Percentiles rank a stretch among this genome's conserved stretches.
These are phyloP conservation scores for Coemansia sp. DNA, from an alignment of 192 early-diverging fungal species.

Conservation along the genomic window DNA sequence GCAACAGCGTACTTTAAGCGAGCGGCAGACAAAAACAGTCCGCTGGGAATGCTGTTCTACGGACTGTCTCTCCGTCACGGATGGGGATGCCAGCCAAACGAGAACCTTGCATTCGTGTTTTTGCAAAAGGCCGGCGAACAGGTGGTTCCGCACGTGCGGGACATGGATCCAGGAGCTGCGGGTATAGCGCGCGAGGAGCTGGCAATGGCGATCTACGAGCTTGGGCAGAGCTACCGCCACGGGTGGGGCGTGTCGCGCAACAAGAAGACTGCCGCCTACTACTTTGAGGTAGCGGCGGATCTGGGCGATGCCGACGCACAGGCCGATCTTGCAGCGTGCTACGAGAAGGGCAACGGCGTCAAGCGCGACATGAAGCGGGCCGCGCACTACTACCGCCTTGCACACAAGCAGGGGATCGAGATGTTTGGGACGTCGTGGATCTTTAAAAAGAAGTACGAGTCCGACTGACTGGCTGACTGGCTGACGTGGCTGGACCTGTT, in stretches of 20 bases:
- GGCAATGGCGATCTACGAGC: conserved; percentile 76
- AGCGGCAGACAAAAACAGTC: conserved; percentile 64
- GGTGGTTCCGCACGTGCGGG: conserved; percentile 64
- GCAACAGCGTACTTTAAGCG: conserved; percentile 71
- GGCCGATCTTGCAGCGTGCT: conserved; percentile 73
- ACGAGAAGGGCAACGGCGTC: conserved; percentile 72
- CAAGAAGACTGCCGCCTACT: conserved; percentile 71
- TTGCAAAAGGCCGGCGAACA: conserved; percentile 69
- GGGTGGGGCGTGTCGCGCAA: conserved; percentile 79
- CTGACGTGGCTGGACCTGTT: no score
- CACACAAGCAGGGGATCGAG: conserved; percentile 68
- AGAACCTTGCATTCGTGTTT: conserved; percentile 66
- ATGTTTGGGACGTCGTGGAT: conserved; percentile 86
- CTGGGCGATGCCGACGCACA: conserved; percentile 81
- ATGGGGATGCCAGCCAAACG: conserved; percentile 75
- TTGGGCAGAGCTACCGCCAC: conserved; percentile 77
- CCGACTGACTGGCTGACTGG: conserved; percentile 19
- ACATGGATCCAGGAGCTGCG: conserved; percentile 58
- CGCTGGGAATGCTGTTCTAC: conserved; percentile 72
- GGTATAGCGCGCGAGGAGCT: conserved; percentile 67
- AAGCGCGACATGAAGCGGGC: conserved; percentile 76
- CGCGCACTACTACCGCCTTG: conserved; percentile 77
- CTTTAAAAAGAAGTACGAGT: conserved; percentile 78
- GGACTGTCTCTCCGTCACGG: conserved; percentile 77
- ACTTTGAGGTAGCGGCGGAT: conserved; percentile 80